A percentile compares a stretch with the other conserved stretches of the same genome.
phyloP scores from a whole-genome alignment of 2,329 filamentous ascomycete genomes.

The Onygenales sp. region DNA sequence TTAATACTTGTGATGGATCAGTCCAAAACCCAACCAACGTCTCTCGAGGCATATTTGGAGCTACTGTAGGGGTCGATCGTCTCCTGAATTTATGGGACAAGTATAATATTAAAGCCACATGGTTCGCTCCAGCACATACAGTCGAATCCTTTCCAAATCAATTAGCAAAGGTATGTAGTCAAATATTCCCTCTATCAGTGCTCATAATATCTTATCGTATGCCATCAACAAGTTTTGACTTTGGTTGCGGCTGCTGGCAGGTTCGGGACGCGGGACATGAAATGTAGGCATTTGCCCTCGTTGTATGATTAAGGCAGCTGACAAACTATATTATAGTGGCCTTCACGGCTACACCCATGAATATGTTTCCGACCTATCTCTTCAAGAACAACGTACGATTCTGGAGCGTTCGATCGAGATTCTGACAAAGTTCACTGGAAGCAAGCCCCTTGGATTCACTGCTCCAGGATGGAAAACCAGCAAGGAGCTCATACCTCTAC shows the following conservation, averaged over 20 bases:
- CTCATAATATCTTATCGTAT: neutral
- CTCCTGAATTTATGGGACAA: neutral
- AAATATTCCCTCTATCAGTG: neutral
- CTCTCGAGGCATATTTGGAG: neutral
- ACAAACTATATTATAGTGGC: neutral
- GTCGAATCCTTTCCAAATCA: neutral
- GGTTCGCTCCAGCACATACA: neutral
- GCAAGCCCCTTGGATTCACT: neutral
- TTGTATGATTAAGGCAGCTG: neutral
- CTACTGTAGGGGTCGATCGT: neutral
- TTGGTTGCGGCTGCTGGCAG: neutral
- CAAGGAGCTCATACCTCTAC: neutral
- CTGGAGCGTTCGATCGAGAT: neutral
- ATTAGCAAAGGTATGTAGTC: neutral
- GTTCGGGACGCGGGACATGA: conserved; percentile 1
- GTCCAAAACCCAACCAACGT: neutral
- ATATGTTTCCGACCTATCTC: neutral
- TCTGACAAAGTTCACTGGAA: neutral
- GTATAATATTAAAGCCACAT: neutral
- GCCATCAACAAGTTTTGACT: neutral
- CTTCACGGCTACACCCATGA: neutral
- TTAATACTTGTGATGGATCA: neutral
- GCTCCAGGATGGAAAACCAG: neutral
- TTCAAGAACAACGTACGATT: neutral
- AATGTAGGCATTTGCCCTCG: neutral